A percentile compares a stretch with the other conserved stretches of the same genome.
Evolutionary conservation across 2,329 filamentous ascomycete genomes (phyloP).

Genomic region (Oidium heveae): DNA sequence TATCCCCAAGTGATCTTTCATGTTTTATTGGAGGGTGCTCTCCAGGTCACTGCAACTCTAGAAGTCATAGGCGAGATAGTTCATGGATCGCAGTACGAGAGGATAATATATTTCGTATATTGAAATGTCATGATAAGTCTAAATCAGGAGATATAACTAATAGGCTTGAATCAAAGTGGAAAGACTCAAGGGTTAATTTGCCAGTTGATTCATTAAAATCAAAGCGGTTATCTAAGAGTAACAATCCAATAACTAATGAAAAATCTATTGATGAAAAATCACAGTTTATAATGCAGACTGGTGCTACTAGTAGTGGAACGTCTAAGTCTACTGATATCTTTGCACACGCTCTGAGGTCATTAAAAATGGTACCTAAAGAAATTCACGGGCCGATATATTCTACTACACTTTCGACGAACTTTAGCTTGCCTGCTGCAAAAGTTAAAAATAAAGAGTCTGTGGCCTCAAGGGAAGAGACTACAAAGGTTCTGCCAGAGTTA

Average conservation of each 20-base stretch:
- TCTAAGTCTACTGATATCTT: conserved; percentile 3
- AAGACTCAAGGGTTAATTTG: too few species aligned
- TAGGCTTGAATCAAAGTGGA: too few species aligned
- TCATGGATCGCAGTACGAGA: too few species aligned
- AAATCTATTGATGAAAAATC: too few species aligned
- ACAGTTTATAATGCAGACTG: too few species aligned
- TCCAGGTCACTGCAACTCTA: conserved; percentile 5
- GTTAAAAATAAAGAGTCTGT: neutral
- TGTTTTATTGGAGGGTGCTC: conserved; percentile 8
- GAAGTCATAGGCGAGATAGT: conserved; percentile 2
- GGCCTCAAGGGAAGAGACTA: neutral
- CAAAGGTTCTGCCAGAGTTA: neutral
- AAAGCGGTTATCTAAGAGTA: too few species aligned
- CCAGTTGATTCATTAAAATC: too few species aligned
- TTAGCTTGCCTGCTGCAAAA: conserved; percentile 10
- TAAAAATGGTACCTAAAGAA: conserved; percentile 5
- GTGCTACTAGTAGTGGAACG: too few species aligned
- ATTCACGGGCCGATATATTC: conserved; percentile 3
- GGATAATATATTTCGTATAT: too few species aligned
- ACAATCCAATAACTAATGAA: too few species aligned
- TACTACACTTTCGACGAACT: conserved; percentile 10
- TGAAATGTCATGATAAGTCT: too few species aligned
- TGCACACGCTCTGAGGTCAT: neutral
- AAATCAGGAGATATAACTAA: too few species aligned
- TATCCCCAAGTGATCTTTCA: conserved; percentile 7